These are phyloP conservation scores for Fragilaria radians DNA, from an alignment of 108 stramenopile genomes.

Conservation along the genomic window DNA sequence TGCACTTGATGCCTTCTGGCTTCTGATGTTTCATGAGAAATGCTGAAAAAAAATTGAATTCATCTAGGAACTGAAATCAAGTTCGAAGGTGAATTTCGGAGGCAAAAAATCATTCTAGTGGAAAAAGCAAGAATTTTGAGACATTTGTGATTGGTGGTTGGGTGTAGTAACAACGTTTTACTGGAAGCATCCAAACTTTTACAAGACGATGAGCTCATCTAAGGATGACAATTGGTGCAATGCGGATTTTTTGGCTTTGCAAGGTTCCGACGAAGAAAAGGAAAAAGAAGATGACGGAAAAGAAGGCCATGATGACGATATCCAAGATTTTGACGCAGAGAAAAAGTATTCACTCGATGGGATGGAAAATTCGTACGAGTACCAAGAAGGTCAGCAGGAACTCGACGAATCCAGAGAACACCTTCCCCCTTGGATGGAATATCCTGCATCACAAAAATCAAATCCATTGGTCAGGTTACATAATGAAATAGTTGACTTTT, in stretches of 20 bases:
- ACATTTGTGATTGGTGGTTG: too few species aligned
- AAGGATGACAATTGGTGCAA: constrained; percentile 14
- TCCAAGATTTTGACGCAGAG: too few species aligned
- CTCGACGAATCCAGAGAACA: background rate
- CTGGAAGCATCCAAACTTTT: too few species aligned
- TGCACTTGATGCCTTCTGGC: too few species aligned
- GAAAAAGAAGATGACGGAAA: background rate
- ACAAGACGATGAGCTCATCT: too few species aligned
- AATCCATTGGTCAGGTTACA: constrained; percentile 78
- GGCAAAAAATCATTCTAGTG: too few species aligned
- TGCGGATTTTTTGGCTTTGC: constrained; percentile 26
- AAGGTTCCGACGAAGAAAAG: constrained; percentile 14
- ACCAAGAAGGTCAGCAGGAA: background rate
- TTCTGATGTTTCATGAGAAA: too few species aligned
- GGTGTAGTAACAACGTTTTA: too few species aligned
- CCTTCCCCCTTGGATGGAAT: constrained; percentile 54
- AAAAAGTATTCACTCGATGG: background rate
- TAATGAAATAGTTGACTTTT: constrained; percentile 94
- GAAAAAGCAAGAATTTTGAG: too few species aligned
- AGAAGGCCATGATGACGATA: background rate
- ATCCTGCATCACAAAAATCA: constrained; percentile 7
- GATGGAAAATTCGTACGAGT: constrained; percentile 1
- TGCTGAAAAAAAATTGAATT: too few species aligned
- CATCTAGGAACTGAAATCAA: too few species aligned
- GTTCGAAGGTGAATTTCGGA: too few species aligned